phyloP scores from a whole-genome alignment of 176 grass and related monocot species.

The Typha latifolia region DNA sequence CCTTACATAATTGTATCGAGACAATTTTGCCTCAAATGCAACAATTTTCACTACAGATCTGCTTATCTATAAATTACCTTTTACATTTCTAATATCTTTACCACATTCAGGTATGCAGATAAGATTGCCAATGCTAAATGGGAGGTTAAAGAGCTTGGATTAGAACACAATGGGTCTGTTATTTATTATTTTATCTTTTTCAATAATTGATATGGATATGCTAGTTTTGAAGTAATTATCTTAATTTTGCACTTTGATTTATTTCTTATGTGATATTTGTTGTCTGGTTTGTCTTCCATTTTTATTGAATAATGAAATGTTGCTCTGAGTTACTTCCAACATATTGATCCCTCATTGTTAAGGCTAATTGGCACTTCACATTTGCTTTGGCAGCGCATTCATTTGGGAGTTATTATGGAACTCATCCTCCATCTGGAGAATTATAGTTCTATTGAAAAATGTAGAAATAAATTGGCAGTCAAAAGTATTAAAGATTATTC shows the following conservation, averaged over 20 bases:
- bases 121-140: constrained; percentile 98
- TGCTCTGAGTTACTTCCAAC: background rate
- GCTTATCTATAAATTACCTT: background rate
- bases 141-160: constrained; percentile 97
- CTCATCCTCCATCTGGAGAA: background rate
- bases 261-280: background rate
- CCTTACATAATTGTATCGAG: too few species aligned
- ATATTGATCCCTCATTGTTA: background rate
- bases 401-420: background rate
- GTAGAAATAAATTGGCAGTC: background rate
- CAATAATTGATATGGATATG: background rate
- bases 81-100: constrained; percentile 17
- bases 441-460: background rate
- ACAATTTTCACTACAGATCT: background rate
- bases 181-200: constrained; percentile 19
- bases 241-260: background rate
- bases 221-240: background rate
- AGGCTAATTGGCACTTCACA: too few species aligned
- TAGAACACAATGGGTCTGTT: constrained; percentile 95
- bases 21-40: background rate
- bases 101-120: constrained; percentile 68
- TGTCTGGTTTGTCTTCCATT: constrained; percentile 5
- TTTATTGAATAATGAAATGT: background rate
- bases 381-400: too few species aligned
- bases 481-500: background rate